phyloP scores from a whole-genome alignment of 768 basidiomycete species.

The Mycena sanguinolenta region DNA sequence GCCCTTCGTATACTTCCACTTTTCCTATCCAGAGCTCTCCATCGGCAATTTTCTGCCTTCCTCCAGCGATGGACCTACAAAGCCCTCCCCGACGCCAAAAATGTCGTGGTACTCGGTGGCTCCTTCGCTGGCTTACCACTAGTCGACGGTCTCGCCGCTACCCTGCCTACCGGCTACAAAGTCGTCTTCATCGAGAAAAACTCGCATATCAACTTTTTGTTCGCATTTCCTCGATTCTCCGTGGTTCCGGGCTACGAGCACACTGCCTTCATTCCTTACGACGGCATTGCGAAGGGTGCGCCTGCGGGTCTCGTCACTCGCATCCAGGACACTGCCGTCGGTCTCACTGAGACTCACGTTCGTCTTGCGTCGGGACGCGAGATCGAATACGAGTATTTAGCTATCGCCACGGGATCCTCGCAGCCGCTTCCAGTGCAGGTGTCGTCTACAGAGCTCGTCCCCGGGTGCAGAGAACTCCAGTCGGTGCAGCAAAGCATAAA shows the following conservation, averaged over 20 bases:
- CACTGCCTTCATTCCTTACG: constrained; percentile 5
- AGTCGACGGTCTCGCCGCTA: not conserved
- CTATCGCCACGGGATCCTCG: not conserved
- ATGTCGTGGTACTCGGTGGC: constrained; percentile 1
- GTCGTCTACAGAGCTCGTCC: not conserved
- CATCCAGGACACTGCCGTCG: constrained; percentile 10
- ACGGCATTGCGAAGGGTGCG: not conserved
- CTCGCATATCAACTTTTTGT: constrained; percentile 1
- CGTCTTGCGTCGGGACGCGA: not conserved
- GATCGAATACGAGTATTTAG: constrained; percentile 3
- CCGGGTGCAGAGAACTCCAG: not conserved
- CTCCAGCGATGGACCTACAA: constrained; percentile 11
- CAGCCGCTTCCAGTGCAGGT: constrained; percentile 9
- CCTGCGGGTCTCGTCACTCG: constrained; percentile 2
- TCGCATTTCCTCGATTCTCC: not conserved
- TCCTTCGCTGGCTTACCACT: constrained; percentile 4
- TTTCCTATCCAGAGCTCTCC: not conserved
- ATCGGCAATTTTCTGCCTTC: not conserved
- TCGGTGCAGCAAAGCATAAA: constrained; percentile 5
- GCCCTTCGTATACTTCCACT: not conserved
- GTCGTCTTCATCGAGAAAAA: constrained; percentile 1
- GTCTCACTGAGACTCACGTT: not conserved
- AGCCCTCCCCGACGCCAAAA: not conserved
- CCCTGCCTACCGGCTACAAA: constrained; percentile 8
- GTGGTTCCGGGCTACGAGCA: constrained; percentile 6